Evolutionary conservation across 176 grass and related monocot genomes (phyloP).

Genomic region (Thinopyrum elongatum): DNA sequence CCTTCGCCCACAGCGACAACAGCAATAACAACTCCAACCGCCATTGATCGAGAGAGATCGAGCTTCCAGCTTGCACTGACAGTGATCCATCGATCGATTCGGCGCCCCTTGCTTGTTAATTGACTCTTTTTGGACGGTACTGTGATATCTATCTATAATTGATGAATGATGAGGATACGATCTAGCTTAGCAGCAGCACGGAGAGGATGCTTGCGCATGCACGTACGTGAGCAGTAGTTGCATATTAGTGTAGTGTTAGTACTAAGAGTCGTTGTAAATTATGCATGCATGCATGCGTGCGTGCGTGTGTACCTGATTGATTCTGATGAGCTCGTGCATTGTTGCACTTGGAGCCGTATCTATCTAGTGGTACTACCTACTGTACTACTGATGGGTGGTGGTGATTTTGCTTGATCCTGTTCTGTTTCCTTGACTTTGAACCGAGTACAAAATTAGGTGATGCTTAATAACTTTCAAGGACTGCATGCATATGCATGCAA

Average conservation of each 20-base stretch:
- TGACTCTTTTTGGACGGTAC: constrained; percentile 3
- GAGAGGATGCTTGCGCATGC: not conserved
- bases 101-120: constrained; percentile 7
- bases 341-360: constrained; percentile 17
- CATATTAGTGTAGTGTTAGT: not conserved
- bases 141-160: not conserved
- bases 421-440: not conserved
- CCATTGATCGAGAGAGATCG: constrained; percentile 6
- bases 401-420: constrained; percentile 17
- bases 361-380: not conserved
- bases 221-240: not conserved
- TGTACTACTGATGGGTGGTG: not conserved
- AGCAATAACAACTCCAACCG: not conserved
- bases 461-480: not conserved
- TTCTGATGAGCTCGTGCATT: not conserved
- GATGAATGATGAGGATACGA: not conserved
- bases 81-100: constrained; percentile 8
- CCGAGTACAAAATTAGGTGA: not conserved
- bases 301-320: not conserved
- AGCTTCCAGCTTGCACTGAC: not conserved
- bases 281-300: not conserved
- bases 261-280: constrained; percentile 1
- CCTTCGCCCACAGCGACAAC: constrained; percentile 41
- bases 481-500: not conserved
- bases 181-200: constrained; percentile 5